Percentiles rank a stretch among this genome's conserved stretches.
These are phyloP conservation scores for Teunomyces aglyptinius DNA, from an alignment of 805 yeast species.

Conservation along the genomic window DNA sequence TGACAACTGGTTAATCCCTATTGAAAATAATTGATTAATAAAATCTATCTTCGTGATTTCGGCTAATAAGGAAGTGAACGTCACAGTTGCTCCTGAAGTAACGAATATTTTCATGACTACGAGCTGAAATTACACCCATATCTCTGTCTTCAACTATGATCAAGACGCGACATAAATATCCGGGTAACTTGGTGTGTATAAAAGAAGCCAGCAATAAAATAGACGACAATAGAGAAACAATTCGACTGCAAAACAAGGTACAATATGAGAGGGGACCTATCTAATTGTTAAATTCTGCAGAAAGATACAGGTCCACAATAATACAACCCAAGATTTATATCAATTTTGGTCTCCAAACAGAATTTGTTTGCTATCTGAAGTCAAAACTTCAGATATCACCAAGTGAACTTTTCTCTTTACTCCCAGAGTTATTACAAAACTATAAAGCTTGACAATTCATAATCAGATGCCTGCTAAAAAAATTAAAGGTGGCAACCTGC, in stretches of 20 bases:
- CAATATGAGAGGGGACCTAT: not conserved
- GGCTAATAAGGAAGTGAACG: constrained; percentile 62
- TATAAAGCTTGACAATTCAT: not conserved
- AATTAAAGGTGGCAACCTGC: not conserved
- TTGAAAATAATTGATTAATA: constrained; percentile 26
- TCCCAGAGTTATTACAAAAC: not conserved
- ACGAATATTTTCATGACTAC: constrained; percentile 42
- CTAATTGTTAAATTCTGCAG: not conserved
- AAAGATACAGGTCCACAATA: not conserved
- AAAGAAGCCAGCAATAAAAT: not conserved
- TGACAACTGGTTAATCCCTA: constrained; percentile 40
- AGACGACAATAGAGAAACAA: not conserved
- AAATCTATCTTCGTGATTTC: constrained; percentile 37
- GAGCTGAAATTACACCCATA: not conserved
- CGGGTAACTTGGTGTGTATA: not conserved
- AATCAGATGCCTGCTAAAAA: not conserved
- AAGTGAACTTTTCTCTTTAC: not conserved
- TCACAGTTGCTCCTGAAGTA: constrained; percentile 90
- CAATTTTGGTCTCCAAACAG: too few relatives aligned
- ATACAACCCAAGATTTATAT: not conserved
- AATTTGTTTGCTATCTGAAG: too few relatives aligned
- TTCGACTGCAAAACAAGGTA: not conserved
- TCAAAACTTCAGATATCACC: too few relatives aligned
- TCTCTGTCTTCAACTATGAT: not conserved
- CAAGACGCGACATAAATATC: not conserved